phyloP scores from a whole-genome alignment of 192 early-diverging fungal genomes.

The Coemansia sp. region DNA sequence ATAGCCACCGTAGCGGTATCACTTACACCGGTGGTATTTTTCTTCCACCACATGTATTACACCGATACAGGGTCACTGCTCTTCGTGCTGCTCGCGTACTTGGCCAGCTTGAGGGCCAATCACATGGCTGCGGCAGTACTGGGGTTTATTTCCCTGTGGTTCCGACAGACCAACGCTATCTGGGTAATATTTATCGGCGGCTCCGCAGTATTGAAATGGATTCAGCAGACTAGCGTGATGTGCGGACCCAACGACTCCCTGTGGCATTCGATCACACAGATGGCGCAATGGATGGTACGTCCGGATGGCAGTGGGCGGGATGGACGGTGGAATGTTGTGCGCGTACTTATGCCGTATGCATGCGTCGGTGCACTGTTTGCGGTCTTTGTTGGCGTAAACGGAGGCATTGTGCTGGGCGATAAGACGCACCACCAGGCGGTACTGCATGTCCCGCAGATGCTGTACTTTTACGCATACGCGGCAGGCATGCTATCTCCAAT shows the following conservation, averaged over 20 bases:
- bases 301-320: neutral
- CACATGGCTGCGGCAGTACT: constrained; percentile 61
- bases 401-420: constrained; percentile 89
- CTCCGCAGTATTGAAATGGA: constrained; percentile 19
- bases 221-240: constrained; percentile 7
- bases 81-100: constrained; percentile 71
- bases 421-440: constrained; percentile 76
- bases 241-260: constrained; percentile 1
- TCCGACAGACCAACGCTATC: constrained; percentile 91
- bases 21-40: constrained; percentile 78
- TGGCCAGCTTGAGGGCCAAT: constrained; percentile 50
- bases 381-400: constrained; percentile 73
- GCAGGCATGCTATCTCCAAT: constrained; percentile 54
- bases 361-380: constrained; percentile 55
- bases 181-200: constrained; percentile 73
- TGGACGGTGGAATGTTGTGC: neutral
- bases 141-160: constrained; percentile 59
- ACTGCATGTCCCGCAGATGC: constrained; percentile 79
- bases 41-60: constrained; percentile 88
- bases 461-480: constrained; percentile 78
- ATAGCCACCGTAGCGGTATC: constrained; percentile 55
- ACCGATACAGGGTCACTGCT: constrained; percentile 87
- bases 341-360: constrained; percentile 20
- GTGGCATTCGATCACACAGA: neutral
- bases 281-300: constrained; percentile 9